phyloP scores from a whole-genome alignment of 768 basidiomycete species.

The Xerocomellus chrysenteron region DNA sequence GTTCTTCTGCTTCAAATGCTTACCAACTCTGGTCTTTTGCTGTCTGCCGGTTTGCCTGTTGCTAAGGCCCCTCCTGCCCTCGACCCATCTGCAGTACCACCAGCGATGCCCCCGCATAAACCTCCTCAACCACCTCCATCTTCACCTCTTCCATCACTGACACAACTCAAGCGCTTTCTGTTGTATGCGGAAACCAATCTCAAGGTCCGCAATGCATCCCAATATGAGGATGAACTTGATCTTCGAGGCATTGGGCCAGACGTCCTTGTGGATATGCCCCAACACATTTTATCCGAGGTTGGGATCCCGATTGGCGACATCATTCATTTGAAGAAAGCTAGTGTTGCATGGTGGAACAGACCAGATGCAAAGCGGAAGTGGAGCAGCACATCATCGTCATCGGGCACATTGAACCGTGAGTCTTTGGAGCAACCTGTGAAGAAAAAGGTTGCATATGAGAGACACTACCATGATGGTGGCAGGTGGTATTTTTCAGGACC shows the following conservation, averaged over 20 bases:
- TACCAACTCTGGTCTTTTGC: neutral
- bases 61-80: too few relatives aligned
- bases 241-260: neutral
- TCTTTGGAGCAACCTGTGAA: neutral
- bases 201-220: neutral
- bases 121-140: neutral
- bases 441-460: conserved; percentile 4
- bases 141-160: neutral
- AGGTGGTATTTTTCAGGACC: neutral
- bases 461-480: neutral
- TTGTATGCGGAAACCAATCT: neutral
- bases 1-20: conserved; percentile 8
- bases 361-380: too few relatives aligned
- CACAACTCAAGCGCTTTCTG: neutral
- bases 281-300: too few relatives aligned
- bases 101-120: neutral
- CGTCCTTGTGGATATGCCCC: neutral
- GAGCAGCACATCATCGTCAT: too few relatives aligned
- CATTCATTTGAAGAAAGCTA: neutral
- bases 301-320: neutral
- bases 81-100: too few relatives aligned
- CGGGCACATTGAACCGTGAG: too few relatives aligned
- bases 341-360: too few relatives aligned
- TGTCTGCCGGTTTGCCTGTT: neutral
- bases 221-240: neutral